Base-by-base conservation (phyloP, 2,329 filamentous ascomycete species). In the Colletotrichum somersetense region DNA sequence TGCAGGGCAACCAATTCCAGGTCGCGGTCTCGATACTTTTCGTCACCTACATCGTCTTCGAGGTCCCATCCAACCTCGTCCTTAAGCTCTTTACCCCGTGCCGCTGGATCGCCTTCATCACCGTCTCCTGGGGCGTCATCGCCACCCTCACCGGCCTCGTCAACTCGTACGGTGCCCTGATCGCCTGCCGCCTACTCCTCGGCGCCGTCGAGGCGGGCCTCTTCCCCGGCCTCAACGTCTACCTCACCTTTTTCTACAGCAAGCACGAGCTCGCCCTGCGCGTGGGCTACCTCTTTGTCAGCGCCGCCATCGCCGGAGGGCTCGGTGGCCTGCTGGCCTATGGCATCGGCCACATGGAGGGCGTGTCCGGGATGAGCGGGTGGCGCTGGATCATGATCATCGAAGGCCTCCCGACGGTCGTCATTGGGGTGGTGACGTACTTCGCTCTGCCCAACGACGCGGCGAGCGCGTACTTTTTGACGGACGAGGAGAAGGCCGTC, bases 231-330 rank as follows among this genome's bases (percentile, higher is more conserved):
- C 81, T 92, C 74, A 90, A 88, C 6, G 81, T 92, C 23, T 93
- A 93, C 75, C 85, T 95, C 23, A 94, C 92, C 0, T 88, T 94
- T 75, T 94, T 93, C 84, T 95, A 95, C 82, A 92, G 89, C 58
- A 92, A 92, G 77, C 86, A 87, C 38, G 92, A 95, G 80, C 86
- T 94, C 1, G 92, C 91, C 5, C 81, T 94, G 53, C 89, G 93
- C 2, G 90, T 94, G 3, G 91, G 91, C 1, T 94, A 93, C 75
- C 85, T 95, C 0, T 94, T 94, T 77, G 90, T 92, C 62, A 89
- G 86, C 55, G 88, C 92, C 1, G 92, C 93, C 1, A 83, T 93
- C 4, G 91, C 92, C 0, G 93, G 93, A 2, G 92, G 91, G 1
- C 87, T 90, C 33, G 92, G 93, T 7, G 93, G 93, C 0, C 82